Percentiles rank a stretch among this genome's conserved stretches.
Evolutionary conservation across 2,329 filamentous ascomycete genomes (phyloP).

Genomic region (Anisogramma anomala): DNA sequence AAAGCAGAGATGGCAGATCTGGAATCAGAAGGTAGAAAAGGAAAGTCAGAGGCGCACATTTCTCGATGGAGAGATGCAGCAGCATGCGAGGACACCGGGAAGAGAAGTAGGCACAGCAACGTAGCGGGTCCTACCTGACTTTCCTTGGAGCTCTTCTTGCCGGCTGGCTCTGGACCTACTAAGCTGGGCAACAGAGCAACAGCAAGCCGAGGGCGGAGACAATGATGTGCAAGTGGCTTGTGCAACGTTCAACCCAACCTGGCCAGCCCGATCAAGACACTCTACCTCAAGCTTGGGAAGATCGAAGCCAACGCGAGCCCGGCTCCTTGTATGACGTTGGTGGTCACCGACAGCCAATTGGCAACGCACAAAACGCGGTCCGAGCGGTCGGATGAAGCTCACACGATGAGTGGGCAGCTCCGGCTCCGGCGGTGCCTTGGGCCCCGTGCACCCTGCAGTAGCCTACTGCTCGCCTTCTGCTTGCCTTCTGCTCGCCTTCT

Average conservation of each 20-base stretch:
- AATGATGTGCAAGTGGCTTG: constrained; percentile 1
- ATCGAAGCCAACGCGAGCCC: not conserved
- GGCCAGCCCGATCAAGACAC: no score
- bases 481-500: no score
- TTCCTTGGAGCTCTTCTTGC: constrained; percentile 3
- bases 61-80: not conserved
- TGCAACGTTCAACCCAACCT: constrained; percentile 6
- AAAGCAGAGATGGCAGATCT: no score
- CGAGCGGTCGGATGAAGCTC: constrained; percentile 2
- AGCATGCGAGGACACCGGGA: not conserved
- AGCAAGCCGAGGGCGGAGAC: constrained; percentile 1
- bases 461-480: no score
- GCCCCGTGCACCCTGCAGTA: constrained; percentile 2
- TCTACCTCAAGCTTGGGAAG: not conserved
- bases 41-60: constrained; percentile 1
- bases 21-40: no score
- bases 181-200: constrained; percentile 6
- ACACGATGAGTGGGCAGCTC: no score
- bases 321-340: not conserved
- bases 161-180: constrained; percentile 3
- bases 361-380: constrained; percentile 1
- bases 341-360: constrained; percentile 5
- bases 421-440: no score
- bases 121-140: constrained; percentile 9
- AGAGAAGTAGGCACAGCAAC: not conserved